Evolutionary conservation across 768 basidiomycete genomes (phyloP), one percentile per base, ranked within the genome.

Genomic region (Xerocomellus chrysenteron): DNA sequence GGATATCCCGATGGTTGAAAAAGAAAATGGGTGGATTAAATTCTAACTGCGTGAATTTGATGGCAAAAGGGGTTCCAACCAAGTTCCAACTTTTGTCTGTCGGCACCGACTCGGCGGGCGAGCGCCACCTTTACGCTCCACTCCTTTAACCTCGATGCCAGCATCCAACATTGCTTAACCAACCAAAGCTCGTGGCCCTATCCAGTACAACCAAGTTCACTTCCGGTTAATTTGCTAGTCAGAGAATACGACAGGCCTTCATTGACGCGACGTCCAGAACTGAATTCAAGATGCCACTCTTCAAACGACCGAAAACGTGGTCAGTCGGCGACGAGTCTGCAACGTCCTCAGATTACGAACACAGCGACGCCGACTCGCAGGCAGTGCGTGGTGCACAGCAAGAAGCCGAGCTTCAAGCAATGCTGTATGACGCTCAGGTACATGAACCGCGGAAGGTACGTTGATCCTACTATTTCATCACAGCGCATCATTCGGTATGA

Each of bases 241-340:
- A 26, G 26, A 52, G 35, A 33, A 54, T 26, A 54, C 30, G 11
- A 30, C 35, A 28, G 26, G 14, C 35, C 5, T 16, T 43, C 8
- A 19, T 42, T 14, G 46, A 32, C 33, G 43, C 30, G 19, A 28
- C 28, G 24, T 14, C 26, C 41, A 3, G 28, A 19, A 39, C 26
- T n/a, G 17, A 39, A 54, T 12, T 3, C 43, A 43, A 21, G 12
- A 77, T 78, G 76, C 58, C 70, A 35, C 67, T 69, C 56, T 63
- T 65, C 47, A 75, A 69, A 53, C 68, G 75, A 45, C 60, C 69
- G 32, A 73, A 69, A 50, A 68, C 66, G 8, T 69, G 73, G 72
- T 41, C 58, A 30, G 19, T 13, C 9, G 26, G 35, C 40, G 52
- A 65, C 42, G 53, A 63, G 44, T 59, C 66, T 16, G 11, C 56